phyloP scores from a whole-genome alignment of 192 early-diverging fungal genomes.

The Phycomyces blakesleeanus region DNA sequence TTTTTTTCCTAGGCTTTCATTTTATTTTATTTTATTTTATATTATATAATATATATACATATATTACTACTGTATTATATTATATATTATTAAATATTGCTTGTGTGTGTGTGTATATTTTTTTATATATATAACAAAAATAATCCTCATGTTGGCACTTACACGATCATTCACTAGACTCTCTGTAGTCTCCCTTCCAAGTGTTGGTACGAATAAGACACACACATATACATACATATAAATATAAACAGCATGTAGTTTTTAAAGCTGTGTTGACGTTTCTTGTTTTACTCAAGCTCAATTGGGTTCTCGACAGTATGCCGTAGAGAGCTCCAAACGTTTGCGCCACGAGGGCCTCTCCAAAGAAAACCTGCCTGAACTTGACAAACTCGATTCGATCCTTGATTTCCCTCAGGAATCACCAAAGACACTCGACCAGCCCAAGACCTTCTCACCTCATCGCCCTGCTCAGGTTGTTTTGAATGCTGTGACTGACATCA shows the following conservation, averaged over 20 bases:
- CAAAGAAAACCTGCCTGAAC: constrained; percentile 17
- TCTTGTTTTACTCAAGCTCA: constrained; percentile 23
- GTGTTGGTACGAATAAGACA: constrained; percentile 57
- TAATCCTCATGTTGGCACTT: constrained; percentile 13
- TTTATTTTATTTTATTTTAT: no score
- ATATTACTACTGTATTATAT: no score
- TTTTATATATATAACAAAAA: not conserved
- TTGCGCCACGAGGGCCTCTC: constrained; percentile 12
- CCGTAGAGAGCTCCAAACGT: constrained; percentile 4
- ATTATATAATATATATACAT: no score
- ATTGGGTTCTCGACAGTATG: constrained; percentile 25
- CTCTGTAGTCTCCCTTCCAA: constrained; percentile 22
- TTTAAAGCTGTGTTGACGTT: constrained; percentile 62
- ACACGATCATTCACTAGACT: constrained; percentile 6
- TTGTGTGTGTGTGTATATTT: no score
- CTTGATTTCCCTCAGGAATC: constrained; percentile 29
- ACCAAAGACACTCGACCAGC: constrained; percentile 21
- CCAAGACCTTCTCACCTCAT: constrained; percentile 24
- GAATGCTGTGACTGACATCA: constrained; percentile 27
- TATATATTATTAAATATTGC: no score
- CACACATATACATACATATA: no score
- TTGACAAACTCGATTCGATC: constrained; percentile 29
- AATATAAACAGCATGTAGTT: no score
- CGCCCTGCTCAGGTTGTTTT: constrained; percentile 28
- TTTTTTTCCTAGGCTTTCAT: constrained; percentile 4